Evolutionary conservation across 768 basidiomycete species (phyloP), one percentile per base, ranked within the genome.

Genomic region (Russula lepida): DNA sequence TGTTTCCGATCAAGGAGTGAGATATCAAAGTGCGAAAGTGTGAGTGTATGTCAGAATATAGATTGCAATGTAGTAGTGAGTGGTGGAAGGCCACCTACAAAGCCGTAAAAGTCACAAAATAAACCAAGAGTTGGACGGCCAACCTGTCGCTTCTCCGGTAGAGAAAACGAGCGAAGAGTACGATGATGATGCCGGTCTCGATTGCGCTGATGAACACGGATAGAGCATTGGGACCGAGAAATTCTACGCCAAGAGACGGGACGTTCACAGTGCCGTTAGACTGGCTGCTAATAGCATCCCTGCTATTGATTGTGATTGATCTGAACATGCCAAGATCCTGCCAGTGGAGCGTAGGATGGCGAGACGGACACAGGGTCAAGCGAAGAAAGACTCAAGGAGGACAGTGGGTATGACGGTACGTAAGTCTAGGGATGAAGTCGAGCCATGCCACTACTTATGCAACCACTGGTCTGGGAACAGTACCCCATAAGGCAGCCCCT

Each of bases 111-210:
- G 69, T 68, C 17, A 69, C 62, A 37, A 68, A 69, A 17, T 65
- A 60, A 19, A 69, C 69, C 32, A 71, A 46, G 9, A 58, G 3
- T 30, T 63, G 66, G 43, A 70, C 66, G 15, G 58, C 25, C 17
- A 11, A 8, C 1, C 37, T 55, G 47, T 71, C 69, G 11, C 51
- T 53, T 12, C 65, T 60, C 25, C 68, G 63, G 27, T 55, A 53
- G 54, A 69, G 63, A 53, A 71, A 71, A 15, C 69, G 67, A 37
- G 63, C 41, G 5, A 67, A 64, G 50, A 65, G 68, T 8, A 63
- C 66, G 61, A 70, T 33, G 50, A 71, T 51, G 39, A 70, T 49
- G 11, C 70, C 70, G 32, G 67, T 67, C 47, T 69, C 65, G 27
- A 70, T 7, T 19, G 63, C 67, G 55, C 70, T 62, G 28, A 70